Evolutionary conservation across 2,329 filamentous ascomycete genomes (phyloP), one percentile per base, ranked within the genome.

Genomic region (Penicillium sp.): DNA sequence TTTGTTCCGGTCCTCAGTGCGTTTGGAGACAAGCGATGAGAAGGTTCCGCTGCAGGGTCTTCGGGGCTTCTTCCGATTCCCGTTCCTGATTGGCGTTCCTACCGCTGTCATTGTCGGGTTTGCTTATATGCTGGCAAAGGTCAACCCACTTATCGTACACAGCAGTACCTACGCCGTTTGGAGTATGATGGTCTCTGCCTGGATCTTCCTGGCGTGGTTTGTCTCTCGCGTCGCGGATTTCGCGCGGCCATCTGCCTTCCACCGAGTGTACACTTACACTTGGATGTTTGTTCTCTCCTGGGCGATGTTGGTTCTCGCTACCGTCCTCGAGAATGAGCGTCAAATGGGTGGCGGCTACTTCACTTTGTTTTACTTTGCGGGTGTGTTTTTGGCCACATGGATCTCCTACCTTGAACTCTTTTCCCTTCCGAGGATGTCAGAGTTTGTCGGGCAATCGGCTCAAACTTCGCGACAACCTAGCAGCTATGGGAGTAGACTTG

Each of bases 131-230:
- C 71, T 96, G 45, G 85, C 86, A 40, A 96, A 95, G 75, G 80
- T 94, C 72, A 98, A 98, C 72, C 93, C 94, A 1, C 85, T 92
- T 69, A 92, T 98, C 69, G 82, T 95, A n/a, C 95, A 97, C 79
- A 93, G 92, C 77, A 96, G 90, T 69, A 84, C 88, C 52, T 98
- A 95, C 74, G 84, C 91, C 5, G 89, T 97, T 71, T 96, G 93
- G 92, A 86, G 87, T 30, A 96, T 96, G 89, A 90, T 93, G 80
- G 72, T 94, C 0, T 90, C 90, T 0, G 82, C 92, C 0, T 97
- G 93, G 82, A 87, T 95, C 71, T 88, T 90, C 61, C 76, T 89
- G 22, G 88, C 92, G 49, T 98, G 94, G 94, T 89, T 92, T 65
- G 82, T 96, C 38, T 87, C 92, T 69, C 86, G 89, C 19, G 88